Evolutionary conservation across 1,284 basidiomycete species (phyloP), one percentile per base, ranked within the genome.

Genomic region (Heterobasidion occidentale): DNA sequence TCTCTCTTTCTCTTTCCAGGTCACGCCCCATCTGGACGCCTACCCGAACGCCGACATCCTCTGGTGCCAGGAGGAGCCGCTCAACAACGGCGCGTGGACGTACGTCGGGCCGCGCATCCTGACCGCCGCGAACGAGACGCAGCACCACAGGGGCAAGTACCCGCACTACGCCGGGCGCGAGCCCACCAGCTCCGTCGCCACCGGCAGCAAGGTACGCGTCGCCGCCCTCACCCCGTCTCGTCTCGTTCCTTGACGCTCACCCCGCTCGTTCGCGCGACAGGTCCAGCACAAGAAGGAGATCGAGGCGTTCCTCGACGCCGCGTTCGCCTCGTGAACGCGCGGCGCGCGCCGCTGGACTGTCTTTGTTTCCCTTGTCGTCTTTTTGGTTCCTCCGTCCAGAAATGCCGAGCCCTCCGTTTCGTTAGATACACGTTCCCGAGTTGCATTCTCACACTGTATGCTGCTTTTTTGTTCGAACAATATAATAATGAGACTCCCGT

Each of bases 1-100:
- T n/a, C 33, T 55, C 60, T 50, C 62, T 62, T 59, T 45, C 57
- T 12, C 51, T 56, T 52, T 47, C 2, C 61, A 90, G 89, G 66
- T 93, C 62, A 92, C 88, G 27, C 86, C 91, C 33, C 90, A 95
- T 70, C 79, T 98, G 44, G 96, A 99, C 78, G 87, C 86, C 74
- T 99, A 98, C 77, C 92, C 94, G 61, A 97, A 99, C 70, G 92
- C 94, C 34, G 88, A 91, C 63, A 71, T 97, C 47, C 76, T 93
- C 54, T 98, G 93, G 92, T 92, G 88, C 66, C 95, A 98, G 78
- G 88, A 92, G 71, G 90, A 96, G 72, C 94, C 94, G 7, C 72
- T 97, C 60, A 98, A 98, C 78, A 92, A 92, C 64, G 93, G 93
- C 63, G 88, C 92, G 36, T 95, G 92, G 93, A 89, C 87, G 45